Conservation (phyloP, 1,284 basidiomycete species). For the Apiotrichum brassicae region DNA sequence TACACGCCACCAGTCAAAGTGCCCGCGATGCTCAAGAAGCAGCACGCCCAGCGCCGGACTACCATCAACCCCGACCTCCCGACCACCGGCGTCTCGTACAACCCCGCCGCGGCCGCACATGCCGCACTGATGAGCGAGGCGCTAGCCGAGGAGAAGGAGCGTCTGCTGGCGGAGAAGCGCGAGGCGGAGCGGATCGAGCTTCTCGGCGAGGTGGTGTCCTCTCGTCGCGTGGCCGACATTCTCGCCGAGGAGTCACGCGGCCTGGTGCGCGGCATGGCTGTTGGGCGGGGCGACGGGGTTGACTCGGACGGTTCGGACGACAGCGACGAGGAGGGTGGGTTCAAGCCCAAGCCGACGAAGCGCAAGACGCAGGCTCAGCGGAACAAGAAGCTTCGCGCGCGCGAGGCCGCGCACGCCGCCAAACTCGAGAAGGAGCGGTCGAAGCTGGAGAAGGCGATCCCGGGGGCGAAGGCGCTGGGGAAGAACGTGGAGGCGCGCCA, state of each 20-base stretch:
- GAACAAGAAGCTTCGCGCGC: slow-evolving; percentile 36
- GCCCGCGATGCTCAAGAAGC: slow-evolving; percentile 34
- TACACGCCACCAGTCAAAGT: slow-evolving; percentile 29
- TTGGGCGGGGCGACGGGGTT: slow-evolving; percentile 52
- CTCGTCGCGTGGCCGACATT: slow-evolving; percentile 37
- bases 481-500: slow-evolving; percentile 27
- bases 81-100: slow-evolving; percentile 87
- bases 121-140: slow-evolving; percentile 67
- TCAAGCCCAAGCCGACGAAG: slow-evolving; percentile 50
- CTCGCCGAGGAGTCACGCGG: slow-evolving; percentile 22
- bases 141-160: slow-evolving; percentile 60
- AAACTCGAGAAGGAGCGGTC: slow-evolving; percentile 22
- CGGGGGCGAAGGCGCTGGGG: slow-evolving; percentile 23
- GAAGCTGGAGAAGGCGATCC: slow-evolving; percentile 27
- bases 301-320: slow-evolving; percentile 17
- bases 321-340: slow-evolving; percentile 2
- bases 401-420: slow-evolving; percentile 19
- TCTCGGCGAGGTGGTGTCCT: slow-evolving; percentile 54
- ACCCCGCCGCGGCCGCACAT: slow-evolving; percentile 73
- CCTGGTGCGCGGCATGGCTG: slow-evolving; percentile 55
- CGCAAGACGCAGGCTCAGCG: slow-evolving; percentile 58
- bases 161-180: slow-evolving; percentile 55
- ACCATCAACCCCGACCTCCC: slow-evolving; percentile 57
- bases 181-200: slow-evolving; percentile 51
- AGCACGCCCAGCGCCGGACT: slow-evolving; percentile 23